Percentiles rank a stretch among this genome's conserved stretches.
phyloP scores from a whole-genome alignment of 2,329 filamentous ascomycete genomes.

The Didymella exigua region DNA sequence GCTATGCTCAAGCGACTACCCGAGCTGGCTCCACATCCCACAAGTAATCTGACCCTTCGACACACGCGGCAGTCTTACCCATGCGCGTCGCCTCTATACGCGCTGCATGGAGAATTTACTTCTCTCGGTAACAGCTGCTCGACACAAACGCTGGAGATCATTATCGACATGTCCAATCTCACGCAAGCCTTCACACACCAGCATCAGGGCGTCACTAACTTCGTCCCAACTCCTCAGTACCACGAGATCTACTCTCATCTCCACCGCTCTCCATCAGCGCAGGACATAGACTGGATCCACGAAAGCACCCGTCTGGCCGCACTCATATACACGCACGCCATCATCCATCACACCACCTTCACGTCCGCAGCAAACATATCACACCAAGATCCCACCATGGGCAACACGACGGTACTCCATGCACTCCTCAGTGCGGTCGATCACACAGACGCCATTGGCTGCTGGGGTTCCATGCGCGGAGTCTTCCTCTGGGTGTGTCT shows the following conservation, averaged over 20 bases:
- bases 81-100: constrained; percentile 31
- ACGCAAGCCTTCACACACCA: constrained; percentile 27
- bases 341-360: constrained; percentile 36
- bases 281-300: constrained; percentile 38
- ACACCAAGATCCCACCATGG: neutral
- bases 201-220: neutral
- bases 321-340: constrained; percentile 39
- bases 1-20: neutral
- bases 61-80: neutral
- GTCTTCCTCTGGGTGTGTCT: constrained; percentile 43
- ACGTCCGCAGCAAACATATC: constrained; percentile 25
- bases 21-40: neutral
- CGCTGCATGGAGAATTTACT: constrained; percentile 24
- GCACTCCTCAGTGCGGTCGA: constrained; percentile 35
- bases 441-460: constrained; percentile 27
- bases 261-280: constrained; percentile 20
- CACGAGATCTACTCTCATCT: constrained; percentile 31
- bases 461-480: constrained; percentile 37
- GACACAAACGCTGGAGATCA: constrained; percentile 27
- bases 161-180: constrained; percentile 35
- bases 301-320: constrained; percentile 41
- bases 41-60: neutral
- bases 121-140: constrained; percentile 28
- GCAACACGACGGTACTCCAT: constrained; percentile 13
- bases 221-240: neutral